Base-by-base conservation (phyloP, 1,139 yeast species). In the Geotrichum restrictum region DNA sequence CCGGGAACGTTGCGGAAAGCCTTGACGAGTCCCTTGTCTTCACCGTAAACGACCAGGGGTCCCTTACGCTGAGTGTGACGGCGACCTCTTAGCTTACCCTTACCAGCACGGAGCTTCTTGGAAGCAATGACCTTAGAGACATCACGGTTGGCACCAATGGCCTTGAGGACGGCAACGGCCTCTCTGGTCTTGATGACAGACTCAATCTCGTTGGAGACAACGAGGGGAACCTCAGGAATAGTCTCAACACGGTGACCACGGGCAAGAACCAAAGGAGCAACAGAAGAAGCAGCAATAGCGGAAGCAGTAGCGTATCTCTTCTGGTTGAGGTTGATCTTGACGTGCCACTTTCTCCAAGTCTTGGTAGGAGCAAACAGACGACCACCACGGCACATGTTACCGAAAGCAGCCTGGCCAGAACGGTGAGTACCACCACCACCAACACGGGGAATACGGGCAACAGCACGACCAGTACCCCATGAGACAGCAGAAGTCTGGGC, bases 381-480 rank as follows among this genome's bases (percentile, higher is more conserved):
- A 82, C 98, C 98, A 78, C 98, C 97, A 82, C 98, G 93, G 85
- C 98, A 93, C 98, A 93, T 93, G 95, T 93, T 93, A 85, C 98
- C 98, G 83, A 93, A 93, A 75, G 98, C 98, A 78, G 91, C 98
- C 81, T 93, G 98, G 78, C 98, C 98, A 67, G 98, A 84, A 81
- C 98, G 93, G 95, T 89, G 97, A 76, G 98, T 93, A 87, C 98
- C 98, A 76, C 96, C 91, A 82, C 98, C 98, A 80, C 96, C 96
- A 75, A 93, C 98, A 85, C 98, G 91, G 82, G 98, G 98, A 78
- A 93, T 91, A 85, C 98, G 93, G 81, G 98, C 98, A 74, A 93
- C 97, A 80, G 98, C 98, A 83, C 98, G 91, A 85, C 98, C 98
- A 70, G 98, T 94, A 88, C 98, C 98, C 98, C 98, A 93, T 63